phyloP scores from a whole-genome alignment of 2,329 filamentous ascomycete species.

The Colletotrichum shisoi region DNA sequence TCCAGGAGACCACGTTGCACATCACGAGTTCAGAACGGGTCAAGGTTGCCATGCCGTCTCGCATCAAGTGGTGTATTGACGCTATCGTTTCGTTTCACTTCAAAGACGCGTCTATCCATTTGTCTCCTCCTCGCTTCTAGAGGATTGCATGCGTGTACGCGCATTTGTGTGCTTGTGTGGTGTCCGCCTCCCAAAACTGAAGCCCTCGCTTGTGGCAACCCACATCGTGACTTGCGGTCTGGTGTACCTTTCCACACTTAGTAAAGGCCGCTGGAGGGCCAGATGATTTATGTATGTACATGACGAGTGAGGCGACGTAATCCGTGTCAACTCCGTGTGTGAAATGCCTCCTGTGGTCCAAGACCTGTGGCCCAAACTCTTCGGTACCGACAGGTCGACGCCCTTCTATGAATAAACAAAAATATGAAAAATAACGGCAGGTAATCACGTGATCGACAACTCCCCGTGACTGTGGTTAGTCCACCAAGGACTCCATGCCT shows the following conservation, averaged over 20 bases:
- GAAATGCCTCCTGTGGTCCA: conserved; percentile 10
- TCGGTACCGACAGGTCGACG: conserved; percentile 29
- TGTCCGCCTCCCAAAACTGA: conserved; percentile 3
- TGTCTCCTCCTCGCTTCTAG: neutral
- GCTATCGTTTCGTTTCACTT: neutral
- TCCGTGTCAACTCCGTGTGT: conserved; percentile 24
- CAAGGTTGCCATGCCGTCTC: neutral
- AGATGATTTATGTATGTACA: conserved; percentile 23
- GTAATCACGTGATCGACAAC: neutral
- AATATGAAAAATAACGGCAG: conserved; percentile 10
- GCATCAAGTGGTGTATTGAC: conserved; percentile 19
- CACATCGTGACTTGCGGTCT: neutral
- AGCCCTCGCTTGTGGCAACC: conserved; percentile 13
- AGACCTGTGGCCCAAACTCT: conserved; percentile 32
- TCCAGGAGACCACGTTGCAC: neutral
- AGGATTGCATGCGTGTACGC: neutral
- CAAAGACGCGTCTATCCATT: conserved; percentile 11
- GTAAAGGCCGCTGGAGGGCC: conserved; percentile 1
- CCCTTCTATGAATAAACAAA: conserved; percentile 29
- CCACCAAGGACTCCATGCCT: conserved; percentile 52
- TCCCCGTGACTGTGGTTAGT: conserved; percentile 37
- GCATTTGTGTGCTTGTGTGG: neutral
- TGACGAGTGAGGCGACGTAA: neutral
- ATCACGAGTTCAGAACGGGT: neutral
- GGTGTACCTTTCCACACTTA: neutral